phyloP scores from a whole-genome alignment of 345 rosid genomes.

The Corchorus capsularis region DNA sequence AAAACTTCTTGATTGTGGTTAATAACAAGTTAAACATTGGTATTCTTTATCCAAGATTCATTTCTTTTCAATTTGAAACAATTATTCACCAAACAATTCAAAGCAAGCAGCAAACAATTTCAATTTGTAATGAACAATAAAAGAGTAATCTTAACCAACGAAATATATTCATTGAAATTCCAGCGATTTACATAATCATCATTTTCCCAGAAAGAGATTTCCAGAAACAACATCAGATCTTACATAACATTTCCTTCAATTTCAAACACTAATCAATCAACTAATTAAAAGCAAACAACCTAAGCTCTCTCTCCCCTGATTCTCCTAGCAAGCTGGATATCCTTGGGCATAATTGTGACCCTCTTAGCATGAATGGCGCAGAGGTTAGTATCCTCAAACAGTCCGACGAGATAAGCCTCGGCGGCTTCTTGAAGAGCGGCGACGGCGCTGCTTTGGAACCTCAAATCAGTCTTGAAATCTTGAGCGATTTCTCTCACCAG shows the following conservation, averaged over 20 bases:
- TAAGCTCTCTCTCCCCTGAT: constrained; percentile 21
- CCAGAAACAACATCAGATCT: not conserved
- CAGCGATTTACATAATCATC: not conserved
- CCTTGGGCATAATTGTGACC: constrained; percentile 8
- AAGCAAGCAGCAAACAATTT: too few relatives aligned
- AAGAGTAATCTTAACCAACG: not conserved
- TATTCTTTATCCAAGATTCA: too few relatives aligned
- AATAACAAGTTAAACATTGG: too few relatives aligned
- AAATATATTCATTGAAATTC: not conserved
- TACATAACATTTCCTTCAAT: not conserved
- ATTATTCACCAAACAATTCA: too few relatives aligned
- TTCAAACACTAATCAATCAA: not conserved
- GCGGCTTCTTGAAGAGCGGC: not conserved
- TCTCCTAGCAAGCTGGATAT: constrained; percentile 21
- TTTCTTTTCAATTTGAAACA: too few relatives aligned
- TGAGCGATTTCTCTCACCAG: constrained; percentile 23
- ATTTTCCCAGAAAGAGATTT: not conserved
- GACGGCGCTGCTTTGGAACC: too few relatives aligned
- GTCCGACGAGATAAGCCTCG: constrained; percentile 1
- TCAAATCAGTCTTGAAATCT: constrained; percentile 6
- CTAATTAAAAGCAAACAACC: not conserved
- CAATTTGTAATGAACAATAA: too few relatives aligned
- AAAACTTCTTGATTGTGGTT: too few relatives aligned
- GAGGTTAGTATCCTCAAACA: constrained; percentile 1
- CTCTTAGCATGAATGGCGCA: too few relatives aligned